Conservation (phyloP, 139 green algal species). For the Coelastrella sp. region DNA sequence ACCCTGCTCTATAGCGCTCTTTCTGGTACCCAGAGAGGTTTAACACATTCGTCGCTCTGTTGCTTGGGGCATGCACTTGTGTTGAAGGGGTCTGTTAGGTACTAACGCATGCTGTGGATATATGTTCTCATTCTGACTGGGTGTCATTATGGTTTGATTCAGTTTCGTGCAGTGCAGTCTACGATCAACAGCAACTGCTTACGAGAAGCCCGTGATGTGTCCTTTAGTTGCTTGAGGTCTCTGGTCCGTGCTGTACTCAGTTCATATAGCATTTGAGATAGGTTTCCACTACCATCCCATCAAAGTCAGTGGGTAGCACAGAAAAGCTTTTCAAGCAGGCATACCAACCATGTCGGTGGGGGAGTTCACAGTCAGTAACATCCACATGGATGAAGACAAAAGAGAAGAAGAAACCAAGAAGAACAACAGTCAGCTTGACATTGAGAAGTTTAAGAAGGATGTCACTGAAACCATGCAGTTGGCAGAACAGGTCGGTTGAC, state of each 20-base stretch:
- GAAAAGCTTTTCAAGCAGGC: neutral
- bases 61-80: neutral
- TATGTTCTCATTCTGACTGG: too few species aligned
- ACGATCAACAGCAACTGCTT: neutral
- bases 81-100: too few species aligned
- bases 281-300: too few species aligned
- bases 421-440: constrained; percentile 61
- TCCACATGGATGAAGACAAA: constrained; percentile 67
- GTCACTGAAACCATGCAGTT: constrained; percentile 57
- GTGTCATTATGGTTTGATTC: too few species aligned
- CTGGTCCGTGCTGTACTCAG: too few species aligned
- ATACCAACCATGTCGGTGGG: constrained; percentile 1
- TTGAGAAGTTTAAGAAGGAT: constrained; percentile 69
- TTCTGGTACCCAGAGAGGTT: too few species aligned
- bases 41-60: neutral
- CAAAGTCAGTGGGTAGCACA: too few species aligned
- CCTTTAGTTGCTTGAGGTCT: too few species aligned
- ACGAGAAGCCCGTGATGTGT: neutral
- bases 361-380: constrained; percentile 66
- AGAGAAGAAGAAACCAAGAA: constrained; percentile 63
- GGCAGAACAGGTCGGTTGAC: constrained; percentile 52
- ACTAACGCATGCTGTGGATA: too few species aligned
- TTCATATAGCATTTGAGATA: too few species aligned
- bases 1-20: too few species aligned
- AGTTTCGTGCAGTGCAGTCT: too few species aligned